Evolutionary conservation across 768 basidiomycete genomes (phyloP), one percentile per base, ranked within the genome.

Genomic region (Pleurotus cornucopiae): DNA sequence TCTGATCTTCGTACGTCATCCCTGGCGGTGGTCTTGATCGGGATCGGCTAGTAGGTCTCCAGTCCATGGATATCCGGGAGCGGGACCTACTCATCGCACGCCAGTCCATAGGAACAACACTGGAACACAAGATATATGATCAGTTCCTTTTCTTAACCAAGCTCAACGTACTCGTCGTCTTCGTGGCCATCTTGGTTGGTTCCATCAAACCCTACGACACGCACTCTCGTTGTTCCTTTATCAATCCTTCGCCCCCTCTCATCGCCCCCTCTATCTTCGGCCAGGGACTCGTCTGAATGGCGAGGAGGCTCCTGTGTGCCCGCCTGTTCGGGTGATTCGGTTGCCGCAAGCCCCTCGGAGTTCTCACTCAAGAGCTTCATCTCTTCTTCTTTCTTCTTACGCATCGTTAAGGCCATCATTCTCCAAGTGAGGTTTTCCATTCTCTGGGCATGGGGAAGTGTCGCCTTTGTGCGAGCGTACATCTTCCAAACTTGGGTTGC

Each of bases 381-480:
- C 55, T 88, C 86, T 18, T 88, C 85, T 44, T 89, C 88, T 71
- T 86, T 85, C 75, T 88, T 87, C 80, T 90, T 96, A 77, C 89
- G 88, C 55, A 99, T 74, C 11, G 91, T 92, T 67, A 99, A 75
- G 21, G 94, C 89, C 95, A 98, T 98, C 94, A 98, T 91, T 57
- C 97, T 76, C 96, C 96, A 98, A 0, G 95, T 97, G 54, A 98
- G 70, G 67, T 98, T 98, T 74, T 98, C 97, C 92, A 99, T 94
- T 65, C 95, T 76, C 71, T 94, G 91, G 0, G 90, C 92, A 66
- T 96, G 92, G 26, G 95, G 94, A 56, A 96, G 72, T 30, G 79
- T 82, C n/a, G 88, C 89, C 72, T 94, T 94, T 46, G 89, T 90
- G 58, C 90, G 85, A 37, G 93, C 85, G 66, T 91, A 98, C 82